A percentile compares a stretch with the other conserved stretches of the same genome.
Conservation (phyloP, 352 stramenopile genomes). For the Globisporangium nunn region DNA sequence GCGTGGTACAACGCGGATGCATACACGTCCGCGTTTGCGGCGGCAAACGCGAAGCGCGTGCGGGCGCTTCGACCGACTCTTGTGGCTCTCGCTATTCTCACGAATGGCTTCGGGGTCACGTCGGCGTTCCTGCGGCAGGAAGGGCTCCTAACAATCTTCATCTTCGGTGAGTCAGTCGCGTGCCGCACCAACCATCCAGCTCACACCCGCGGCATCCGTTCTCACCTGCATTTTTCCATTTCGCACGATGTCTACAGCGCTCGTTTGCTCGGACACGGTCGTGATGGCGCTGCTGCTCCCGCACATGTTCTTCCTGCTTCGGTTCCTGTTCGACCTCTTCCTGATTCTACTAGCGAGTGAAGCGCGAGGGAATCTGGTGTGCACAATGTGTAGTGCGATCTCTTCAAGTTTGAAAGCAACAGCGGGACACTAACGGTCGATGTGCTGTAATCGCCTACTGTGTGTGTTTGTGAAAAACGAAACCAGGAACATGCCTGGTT, state of each 20-base stretch:
- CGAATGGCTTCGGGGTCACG: conserved; percentile 25
- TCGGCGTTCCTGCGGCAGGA: conserved; percentile 18
- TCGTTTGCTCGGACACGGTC: conserved; percentile 26
- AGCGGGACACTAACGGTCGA: background rate
- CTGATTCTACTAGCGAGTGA: conserved; percentile 32
- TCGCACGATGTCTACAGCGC: conserved; percentile 12
- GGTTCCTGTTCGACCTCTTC: conserved; percentile 46
- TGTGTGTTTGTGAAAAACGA: background rate
- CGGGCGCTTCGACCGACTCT: conserved; percentile 21
- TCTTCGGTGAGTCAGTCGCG: conserved; percentile 22
- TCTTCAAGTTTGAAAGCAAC: background rate
- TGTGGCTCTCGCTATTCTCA: conserved; percentile 20
- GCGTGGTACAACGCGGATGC: conserved; percentile 47
- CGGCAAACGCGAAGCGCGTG: conserved; percentile 22
- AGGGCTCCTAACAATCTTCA: conserved; percentile 33
- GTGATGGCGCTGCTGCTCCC: conserved; percentile 39
- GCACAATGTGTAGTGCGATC: background rate
- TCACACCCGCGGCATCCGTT: background rate
- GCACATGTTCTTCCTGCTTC: conserved; percentile 50
- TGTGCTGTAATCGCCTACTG: background rate
- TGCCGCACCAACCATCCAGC: background rate
- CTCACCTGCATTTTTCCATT: background rate
- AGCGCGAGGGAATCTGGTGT: conserved; percentile 41
- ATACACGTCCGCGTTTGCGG: conserved; percentile 19
- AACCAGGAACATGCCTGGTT: conserved; percentile 50